Evolutionary conservation across 345 rosid genomes (phyloP), one percentile per base, ranked within the genome.

Genomic region (Syzygium aqueum): DNA sequence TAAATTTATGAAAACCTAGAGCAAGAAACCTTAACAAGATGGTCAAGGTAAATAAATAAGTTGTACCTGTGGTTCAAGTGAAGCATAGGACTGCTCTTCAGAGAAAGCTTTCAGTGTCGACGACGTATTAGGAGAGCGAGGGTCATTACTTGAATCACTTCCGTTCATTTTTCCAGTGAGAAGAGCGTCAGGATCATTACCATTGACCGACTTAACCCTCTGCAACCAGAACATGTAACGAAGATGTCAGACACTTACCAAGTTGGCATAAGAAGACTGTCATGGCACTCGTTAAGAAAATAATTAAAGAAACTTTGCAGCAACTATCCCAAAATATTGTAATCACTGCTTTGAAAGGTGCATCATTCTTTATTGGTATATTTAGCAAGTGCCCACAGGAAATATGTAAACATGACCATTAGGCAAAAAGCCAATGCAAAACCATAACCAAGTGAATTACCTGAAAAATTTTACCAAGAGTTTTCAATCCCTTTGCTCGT

Each of bases 381-480:
- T 37, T 51, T 30, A 52, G 37, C 40, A 21, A 50, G n/a, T 27
- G 23, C 40, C 57, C 33, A 67, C 49, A n/a, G 16, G 19, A 61
- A 84, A 67, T 33, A 33, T 67, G 80, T 33, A 53, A 28, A 19
- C 63, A 84, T 51, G 54, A 43, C 23, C 28, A 19, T n/a, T 5
- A 84, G 83, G 46, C 15, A 53, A 43, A 37, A 65, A 87, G 33
- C 22, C 67, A 78, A 87, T 30, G 19, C 46, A n/a, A 11, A 53
- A 50, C 22, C 46, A 51, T 56, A 53, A 8, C 17, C 37, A 28
- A 33, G 30, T n/a, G 17, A 33, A 80, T 84, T 89, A 97, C 99
- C 99, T 95, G 98, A 89, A 97, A 96, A 90, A 97, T 95, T 94
- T 92, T 96, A 85, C 99, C 99, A 30, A 97, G 94, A 87, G 98